Evolutionary conservation across 257 asterid genomes (phyloP), one percentile per base, ranked within the genome.

Genomic region (Primulina eburnea): DNA sequence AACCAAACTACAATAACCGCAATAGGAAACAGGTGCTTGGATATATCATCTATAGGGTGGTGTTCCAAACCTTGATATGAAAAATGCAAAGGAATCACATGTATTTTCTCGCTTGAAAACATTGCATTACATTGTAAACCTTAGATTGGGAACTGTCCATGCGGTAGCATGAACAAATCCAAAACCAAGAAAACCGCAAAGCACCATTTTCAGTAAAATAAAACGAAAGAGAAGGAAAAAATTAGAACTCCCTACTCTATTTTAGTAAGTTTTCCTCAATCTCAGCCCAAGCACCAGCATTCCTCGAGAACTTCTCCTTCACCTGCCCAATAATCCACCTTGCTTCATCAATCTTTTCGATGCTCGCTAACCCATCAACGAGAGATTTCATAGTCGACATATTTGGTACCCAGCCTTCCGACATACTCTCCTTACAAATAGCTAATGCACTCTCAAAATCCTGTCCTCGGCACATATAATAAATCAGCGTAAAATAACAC

Each of bases 381-480:
- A 93, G 99, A 55, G 71, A 52, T 78, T 69, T 89, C 97, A 86
- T 87, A 38, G 85, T 85, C 0, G 91, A 40, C 68, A 86, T 57
- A 78, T 84, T 87, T 0, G 97, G 99, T 16, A 89, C 81, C 96
- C 97, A 87, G 8, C 86, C 88, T 75, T 74, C 82, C 1, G 55
- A 71, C 83, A 89, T 85, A 67, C 87, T 77, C 37, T 76, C 89
- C 64, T 76, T 80, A 37, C 83, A 86, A 3, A 85, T 53, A 20
- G 62, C 69, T 56, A 85, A 38, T 0, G 97, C 97, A 34, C 82
- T 77, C 82, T 81, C 90, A 28, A 86, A 89, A 62, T 94, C 92
- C 65, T 68, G 50, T 38, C 83, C 85, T 71, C 73, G 64, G 62
- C 96, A 87, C 79, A 89, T 70, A 72, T 75, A 90, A 72, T 86